Percentiles rank a stretch among this genome's conserved stretches.
These are phyloP conservation scores for Colletotrichum horii DNA, from an alignment of 2,329 filamentous ascomycete genomes.

Conservation along the genomic window DNA sequence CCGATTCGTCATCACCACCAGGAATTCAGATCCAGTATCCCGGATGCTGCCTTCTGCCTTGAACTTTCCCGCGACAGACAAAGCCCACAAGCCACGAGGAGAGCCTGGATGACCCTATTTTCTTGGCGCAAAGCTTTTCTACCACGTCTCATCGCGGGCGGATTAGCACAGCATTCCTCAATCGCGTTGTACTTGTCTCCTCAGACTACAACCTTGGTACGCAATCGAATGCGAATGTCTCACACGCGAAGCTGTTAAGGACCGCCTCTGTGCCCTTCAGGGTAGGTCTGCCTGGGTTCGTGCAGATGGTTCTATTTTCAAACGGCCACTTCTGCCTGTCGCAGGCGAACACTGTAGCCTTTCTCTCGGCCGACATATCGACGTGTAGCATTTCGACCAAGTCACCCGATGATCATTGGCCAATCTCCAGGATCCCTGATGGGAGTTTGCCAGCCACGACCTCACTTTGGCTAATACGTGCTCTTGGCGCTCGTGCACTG, in stretches of 20 bases:
- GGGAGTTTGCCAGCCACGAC: not conserved
- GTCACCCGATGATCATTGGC: not conserved
- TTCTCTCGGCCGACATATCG: not conserved
- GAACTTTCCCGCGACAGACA: not conserved
- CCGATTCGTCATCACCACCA: not conserved
- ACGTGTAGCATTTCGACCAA: not conserved
- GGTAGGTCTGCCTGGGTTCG: not conserved
- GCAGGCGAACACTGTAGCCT: not conserved
- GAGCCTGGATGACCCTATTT: not conserved
- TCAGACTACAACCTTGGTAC: not conserved
- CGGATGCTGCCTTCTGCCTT: not conserved
- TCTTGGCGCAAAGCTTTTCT: conserved; percentile 8
- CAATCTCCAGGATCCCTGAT: too few species aligned
- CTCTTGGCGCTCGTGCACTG: conserved; percentile 11
- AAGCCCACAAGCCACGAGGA: not conserved
- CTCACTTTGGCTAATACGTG: not conserved
- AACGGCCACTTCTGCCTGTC: not conserved
- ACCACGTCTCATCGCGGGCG: not conserved
- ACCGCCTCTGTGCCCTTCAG: not conserved
- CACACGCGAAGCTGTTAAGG: not conserved
- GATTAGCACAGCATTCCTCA: not conserved
- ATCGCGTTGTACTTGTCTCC: not conserved
- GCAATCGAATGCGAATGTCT: not conserved
- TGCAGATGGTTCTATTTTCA: not conserved
- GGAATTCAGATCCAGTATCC: not conserved